Conservation (phyloP, 2,329 filamentous ascomycete species). For the Geosmithia putterillii region DNA sequence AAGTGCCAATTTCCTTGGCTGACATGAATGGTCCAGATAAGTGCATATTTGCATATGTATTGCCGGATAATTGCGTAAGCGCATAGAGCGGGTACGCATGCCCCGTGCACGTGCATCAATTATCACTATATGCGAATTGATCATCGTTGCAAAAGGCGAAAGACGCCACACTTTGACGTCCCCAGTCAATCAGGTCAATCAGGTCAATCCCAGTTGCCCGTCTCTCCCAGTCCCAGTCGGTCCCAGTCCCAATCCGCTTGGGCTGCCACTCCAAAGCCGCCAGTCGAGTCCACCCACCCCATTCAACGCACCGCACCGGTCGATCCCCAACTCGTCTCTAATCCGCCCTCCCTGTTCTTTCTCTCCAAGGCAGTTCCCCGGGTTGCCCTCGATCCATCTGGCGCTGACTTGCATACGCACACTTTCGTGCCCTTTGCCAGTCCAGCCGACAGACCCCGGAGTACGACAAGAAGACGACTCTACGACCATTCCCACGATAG, state of each 20-base stretch:
- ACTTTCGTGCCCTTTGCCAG: too few species aligned
- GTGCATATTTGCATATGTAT: too few species aligned
- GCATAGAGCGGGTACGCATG: not conserved
- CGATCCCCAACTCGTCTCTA: slow-evolving; percentile 1
- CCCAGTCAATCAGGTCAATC: too few species aligned
- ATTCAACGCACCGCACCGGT: slow-evolving; percentile 1
- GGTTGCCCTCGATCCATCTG: too few species aligned
- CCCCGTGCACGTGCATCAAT: not conserved
- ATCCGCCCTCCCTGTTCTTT: not conserved
- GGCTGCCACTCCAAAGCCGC: slow-evolving; percentile 3
- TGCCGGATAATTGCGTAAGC: not conserved
- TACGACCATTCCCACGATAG: too few species aligned
- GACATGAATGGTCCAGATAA: too few species aligned
- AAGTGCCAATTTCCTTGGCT: not conserved
- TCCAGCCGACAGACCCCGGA: too few species aligned
- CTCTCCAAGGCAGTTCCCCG: not conserved
- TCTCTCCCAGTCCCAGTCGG: not conserved
- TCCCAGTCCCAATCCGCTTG: not conserved
- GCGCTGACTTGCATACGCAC: too few species aligned
- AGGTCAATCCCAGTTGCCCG: not conserved
- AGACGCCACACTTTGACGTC: too few species aligned
- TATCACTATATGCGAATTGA: not conserved
- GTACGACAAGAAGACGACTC: too few species aligned
- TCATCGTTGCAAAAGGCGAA: too few species aligned
- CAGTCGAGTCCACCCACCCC: slow-evolving; percentile 4